Evolutionary conservation across 1,139 yeast species (phyloP), one percentile per base, ranked within the genome.

Genomic region (Suhomyces chickasaworum): DNA sequence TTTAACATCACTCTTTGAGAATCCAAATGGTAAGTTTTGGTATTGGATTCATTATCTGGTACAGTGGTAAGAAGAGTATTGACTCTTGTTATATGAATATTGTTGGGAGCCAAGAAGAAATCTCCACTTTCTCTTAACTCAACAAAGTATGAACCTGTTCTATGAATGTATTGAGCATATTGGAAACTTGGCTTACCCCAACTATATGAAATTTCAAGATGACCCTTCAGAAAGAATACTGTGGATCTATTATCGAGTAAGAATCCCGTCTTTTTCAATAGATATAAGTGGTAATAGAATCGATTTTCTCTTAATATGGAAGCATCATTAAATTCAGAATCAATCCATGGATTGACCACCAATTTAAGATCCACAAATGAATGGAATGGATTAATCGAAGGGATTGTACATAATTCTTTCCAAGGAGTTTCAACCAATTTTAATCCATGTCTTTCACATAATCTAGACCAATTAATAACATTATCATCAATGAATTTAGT

Each of bases 371-470:
- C 86, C 37, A 89, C 86, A 57, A 89, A 84, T 0, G 97, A 89
- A 58, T 90, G 95, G 65, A 93, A 89, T 8, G 99, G 98, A 54
- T 89, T 89, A 34, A 78, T 69, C 10, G 74, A 70, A 0, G 96
- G 96, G 22, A 91, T 74, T 0, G 84, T 80, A 57, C 93, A 84
- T 32, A 90, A 75, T 58, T 91, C 98, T 47, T 81, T 83, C 84
- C 96, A 88, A 0, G 98, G 98, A 0, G 93, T 84, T 59, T 93
- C 98, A n/a, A 89, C 95, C 44, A 95, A 69, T 48, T 81, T 81
- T 53, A 91, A 73, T 0, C 98, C 99, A 61, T 89, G 90, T 44
- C 95, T 67, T 51, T 89, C 96, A 57, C 96, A 89, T 37, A 85
- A 71, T 48, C 97, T 76, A 0, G 90, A 80, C 87, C 97, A 86